Evolutionary conservation across 2,329 filamentous ascomycete species (phyloP).

Genomic region (Aspergillus proliferans): DNA sequence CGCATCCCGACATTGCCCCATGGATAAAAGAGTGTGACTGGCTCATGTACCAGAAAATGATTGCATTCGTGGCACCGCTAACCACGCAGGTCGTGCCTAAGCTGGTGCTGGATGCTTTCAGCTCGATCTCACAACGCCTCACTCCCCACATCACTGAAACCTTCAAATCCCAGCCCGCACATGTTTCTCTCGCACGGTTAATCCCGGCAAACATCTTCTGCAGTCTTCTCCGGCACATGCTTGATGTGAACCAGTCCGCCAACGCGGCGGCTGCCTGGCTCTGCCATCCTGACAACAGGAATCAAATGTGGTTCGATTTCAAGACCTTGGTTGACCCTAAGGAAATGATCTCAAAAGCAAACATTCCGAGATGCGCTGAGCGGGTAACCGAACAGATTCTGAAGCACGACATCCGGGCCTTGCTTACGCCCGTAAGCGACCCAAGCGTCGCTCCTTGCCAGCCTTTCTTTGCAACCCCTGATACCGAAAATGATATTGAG

Average conservation of each 20-base stretch:
- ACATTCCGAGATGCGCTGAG: slow-evolving; percentile 35
- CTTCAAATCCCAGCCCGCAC: slow-evolving; percentile 75
- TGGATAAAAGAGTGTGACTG: slow-evolving; percentile 98
- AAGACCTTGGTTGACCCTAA: slow-evolving; percentile 34
- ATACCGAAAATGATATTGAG: slow-evolving; percentile 24
- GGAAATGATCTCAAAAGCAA: slow-evolving; percentile 36
- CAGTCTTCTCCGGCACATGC: slow-evolving; percentile 73
- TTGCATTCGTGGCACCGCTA: slow-evolving; percentile 80
- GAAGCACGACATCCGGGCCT: slow-evolving; percentile 39
- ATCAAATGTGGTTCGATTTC: slow-evolving; percentile 93
- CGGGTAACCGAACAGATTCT: slow-evolving; percentile 32
- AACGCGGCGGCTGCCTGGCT: slow-evolving; percentile 92
- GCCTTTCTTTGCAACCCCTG: slow-evolving; percentile 30
- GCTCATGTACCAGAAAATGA: slow-evolving; percentile 94
- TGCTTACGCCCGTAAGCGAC: slow-evolving; percentile 37
- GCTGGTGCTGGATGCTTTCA: slow-evolving; percentile 76
- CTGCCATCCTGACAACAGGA: slow-evolving; percentile 78
- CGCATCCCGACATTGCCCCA: slow-evolving; percentile 69
- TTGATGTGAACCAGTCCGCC: slow-evolving; percentile 87
- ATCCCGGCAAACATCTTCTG: slow-evolving; percentile 85
- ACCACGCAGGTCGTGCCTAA: slow-evolving; percentile 88
- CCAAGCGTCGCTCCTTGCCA: slow-evolving; percentile 21
- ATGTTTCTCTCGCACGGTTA: slow-evolving; percentile 81
- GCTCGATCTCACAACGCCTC: slow-evolving; percentile 76
- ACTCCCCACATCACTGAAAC: slow-evolving; percentile 76